Percentiles rank a stretch among this genome's conserved stretches.
Evolutionary conservation across 129 eudicot genomes (phyloP).

Genomic region (Silybum marianum): DNA sequence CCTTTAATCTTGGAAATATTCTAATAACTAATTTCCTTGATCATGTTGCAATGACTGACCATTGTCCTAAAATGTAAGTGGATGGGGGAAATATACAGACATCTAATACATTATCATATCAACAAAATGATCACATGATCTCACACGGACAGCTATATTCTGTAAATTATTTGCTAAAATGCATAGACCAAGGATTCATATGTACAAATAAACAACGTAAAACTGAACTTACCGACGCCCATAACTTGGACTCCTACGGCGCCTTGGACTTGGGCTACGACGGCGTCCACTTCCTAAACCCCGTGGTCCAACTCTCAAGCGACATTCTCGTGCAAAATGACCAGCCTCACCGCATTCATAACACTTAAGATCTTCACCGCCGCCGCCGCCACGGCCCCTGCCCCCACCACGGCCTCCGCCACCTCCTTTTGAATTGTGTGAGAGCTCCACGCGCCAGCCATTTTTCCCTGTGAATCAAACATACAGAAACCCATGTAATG

Average conservation of each 20-base stretch:
- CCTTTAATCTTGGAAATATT: too few species aligned
- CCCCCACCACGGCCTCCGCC: conserved; percentile 64
- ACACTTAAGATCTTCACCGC: conserved; percentile 65
- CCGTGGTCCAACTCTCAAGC: conserved; percentile 67
- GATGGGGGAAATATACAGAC: neutral
- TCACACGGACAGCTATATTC: neutral
- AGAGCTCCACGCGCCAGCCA: conserved; percentile 90
- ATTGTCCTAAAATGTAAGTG: neutral
- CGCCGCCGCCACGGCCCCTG: conserved; percentile 51
- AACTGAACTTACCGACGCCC: conserved; percentile 59
- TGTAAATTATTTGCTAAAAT: neutral
- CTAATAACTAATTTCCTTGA: neutral
- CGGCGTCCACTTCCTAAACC: conserved; percentile 75
- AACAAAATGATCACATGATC: neutral
- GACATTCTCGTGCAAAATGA: conserved; percentile 88
- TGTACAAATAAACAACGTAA: neutral
- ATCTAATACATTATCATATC: neutral
- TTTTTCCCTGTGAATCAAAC: conserved; percentile 47
- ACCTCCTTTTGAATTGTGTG: conserved; percentile 74
- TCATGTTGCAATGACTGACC: neutral
- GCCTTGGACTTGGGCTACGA: conserved; percentile 75
- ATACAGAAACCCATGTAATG: neutral
- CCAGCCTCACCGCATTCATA: conserved; percentile 91
- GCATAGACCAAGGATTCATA: neutral
- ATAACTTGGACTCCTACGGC: conserved; percentile 79